Conservation (phyloP, 495 filamentous ascomycete species). For the Bombardia bombarda region DNA sequence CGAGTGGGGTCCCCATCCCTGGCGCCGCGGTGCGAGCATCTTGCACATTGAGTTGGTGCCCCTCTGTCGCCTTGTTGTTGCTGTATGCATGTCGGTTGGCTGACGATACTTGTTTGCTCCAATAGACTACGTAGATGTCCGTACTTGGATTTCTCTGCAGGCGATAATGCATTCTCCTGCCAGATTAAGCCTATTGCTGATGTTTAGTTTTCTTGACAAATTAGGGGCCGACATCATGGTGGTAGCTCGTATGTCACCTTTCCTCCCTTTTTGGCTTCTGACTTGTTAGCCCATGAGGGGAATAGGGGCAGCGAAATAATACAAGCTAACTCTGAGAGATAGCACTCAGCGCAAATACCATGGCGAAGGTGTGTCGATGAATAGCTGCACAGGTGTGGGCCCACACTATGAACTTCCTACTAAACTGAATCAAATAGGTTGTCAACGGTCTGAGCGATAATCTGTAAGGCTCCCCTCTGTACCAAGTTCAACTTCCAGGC, state of each 20-base stretch:
- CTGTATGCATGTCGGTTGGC: too few species aligned
- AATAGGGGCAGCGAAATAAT: too few species aligned
- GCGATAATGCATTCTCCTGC: too few species aligned
- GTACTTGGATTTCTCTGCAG: too few species aligned
- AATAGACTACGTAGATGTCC: slow-evolving; percentile 17
- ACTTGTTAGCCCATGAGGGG: too few species aligned
- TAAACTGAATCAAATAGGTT: slow-evolving; percentile 2
- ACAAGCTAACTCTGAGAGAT: not conserved
- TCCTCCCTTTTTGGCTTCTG: too few species aligned
- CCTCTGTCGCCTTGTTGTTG: not conserved
- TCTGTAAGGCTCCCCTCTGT: slow-evolving; percentile 5
- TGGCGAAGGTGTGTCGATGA: slow-evolving; percentile 59
- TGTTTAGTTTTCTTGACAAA: not conserved
- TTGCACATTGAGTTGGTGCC: slow-evolving; percentile 78
- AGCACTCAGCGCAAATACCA: slow-evolving; percentile 54
- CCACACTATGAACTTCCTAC: not conserved
- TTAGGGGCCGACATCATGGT: slow-evolving; percentile 66
- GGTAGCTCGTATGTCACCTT: slow-evolving; percentile 58
- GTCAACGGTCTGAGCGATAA: slow-evolving; percentile 26
- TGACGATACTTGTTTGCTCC: too few species aligned
- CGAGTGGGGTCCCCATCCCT: slow-evolving; percentile 66
- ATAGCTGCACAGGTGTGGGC: not conserved
- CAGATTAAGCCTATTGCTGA: too few species aligned
- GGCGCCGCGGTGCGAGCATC: slow-evolving; percentile 59
- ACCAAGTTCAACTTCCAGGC: not conserved